phyloP scores from a whole-genome alignment of 2,329 filamentous ascomycete species.

The Tolypocladium amazonense region DNA sequence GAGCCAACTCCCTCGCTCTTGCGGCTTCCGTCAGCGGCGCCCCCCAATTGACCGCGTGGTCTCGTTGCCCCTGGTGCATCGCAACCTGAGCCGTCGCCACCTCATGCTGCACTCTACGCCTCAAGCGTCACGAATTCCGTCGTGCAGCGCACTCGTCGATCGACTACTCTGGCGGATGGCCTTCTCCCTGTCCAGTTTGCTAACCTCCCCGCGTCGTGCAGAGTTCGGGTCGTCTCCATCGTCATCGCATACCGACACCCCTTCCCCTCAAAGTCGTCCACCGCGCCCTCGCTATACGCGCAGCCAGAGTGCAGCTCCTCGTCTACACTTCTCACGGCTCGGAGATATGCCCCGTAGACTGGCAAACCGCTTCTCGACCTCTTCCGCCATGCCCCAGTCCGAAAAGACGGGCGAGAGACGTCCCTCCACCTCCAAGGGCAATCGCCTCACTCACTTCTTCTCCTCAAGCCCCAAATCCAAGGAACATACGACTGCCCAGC shows the following conservation, averaged over 20 bases:
- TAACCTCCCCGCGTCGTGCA: conserved; percentile 1
- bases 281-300: background rate
- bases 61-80: background rate
- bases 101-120: background rate
- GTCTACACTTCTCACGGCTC: background rate
- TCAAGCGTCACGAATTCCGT: background rate
- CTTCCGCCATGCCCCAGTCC: conserved; percentile 33
- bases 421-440: conserved; percentile 56
- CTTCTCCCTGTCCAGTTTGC: background rate
- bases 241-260: background rate
- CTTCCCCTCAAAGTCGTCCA: background rate
- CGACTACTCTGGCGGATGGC: background rate
- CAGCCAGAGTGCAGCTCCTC: background rate
- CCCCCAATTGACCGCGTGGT: background rate
- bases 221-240: background rate
- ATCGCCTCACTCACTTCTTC: conserved; percentile 74
- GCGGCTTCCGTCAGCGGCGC: background rate
- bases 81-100: background rate
- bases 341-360: conserved; percentile 50
- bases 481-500: conserved; percentile 52
- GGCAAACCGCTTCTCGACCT: conserved; percentile 44
- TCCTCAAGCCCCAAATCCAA: conserved; percentile 69
- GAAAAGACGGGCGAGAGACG: conserved; percentile 45
- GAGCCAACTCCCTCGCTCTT: background rate
- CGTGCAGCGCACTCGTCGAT: background rate